These are phyloP conservation scores for Hypoxylon rickii DNA, from an alignment of 495 filamentous ascomycete species.

Conservation along the genomic window DNA sequence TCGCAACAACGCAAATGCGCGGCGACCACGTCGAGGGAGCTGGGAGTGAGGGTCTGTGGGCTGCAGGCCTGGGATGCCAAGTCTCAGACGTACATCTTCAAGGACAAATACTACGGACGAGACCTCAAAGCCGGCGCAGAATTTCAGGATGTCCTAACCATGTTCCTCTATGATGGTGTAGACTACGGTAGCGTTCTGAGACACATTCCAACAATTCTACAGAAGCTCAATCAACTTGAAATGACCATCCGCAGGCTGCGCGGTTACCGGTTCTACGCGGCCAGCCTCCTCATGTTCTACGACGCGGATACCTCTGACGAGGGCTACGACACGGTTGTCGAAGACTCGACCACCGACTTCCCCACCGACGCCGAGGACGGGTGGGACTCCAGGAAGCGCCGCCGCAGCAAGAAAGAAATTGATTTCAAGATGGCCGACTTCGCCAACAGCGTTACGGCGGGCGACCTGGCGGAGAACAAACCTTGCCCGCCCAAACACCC, in stretches of 20 bases:
- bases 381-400: conserved; percentile 39
- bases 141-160: conserved; percentile 85
- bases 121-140: conserved; percentile 85
- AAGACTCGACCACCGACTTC: conserved; percentile 54
- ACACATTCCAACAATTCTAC: conserved; percentile 85
- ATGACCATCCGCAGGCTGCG: conserved; percentile 76
- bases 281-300: conserved; percentile 91
- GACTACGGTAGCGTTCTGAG: conserved; percentile 74
- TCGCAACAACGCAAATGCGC: conserved; percentile 93
- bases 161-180: conserved; percentile 91
- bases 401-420: conserved; percentile 58
- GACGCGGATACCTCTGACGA: conserved; percentile 69
- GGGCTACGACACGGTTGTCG: conserved; percentile 52
- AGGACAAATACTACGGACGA: conserved; percentile 97
- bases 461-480: conserved; percentile 66
- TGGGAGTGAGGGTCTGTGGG: conserved; percentile 92
- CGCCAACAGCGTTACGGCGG: conserved; percentile 92
- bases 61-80: conserved; percentile 94
- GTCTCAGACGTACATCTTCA: conserved; percentile 80
- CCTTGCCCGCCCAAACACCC: conserved; percentile 83
- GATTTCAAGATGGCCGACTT: conserved; percentile 98
- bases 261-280: conserved; percentile 94
- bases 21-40: conserved; percentile 84
- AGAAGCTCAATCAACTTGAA: conserved; percentile 81
- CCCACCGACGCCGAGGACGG: conserved; percentile 56